A percentile compares a stretch with the other conserved stretches of the same genome.
Conservation (phyloP, 2,329 filamentous ascomycete species). For the Cladophialophora carrionii region DNA sequence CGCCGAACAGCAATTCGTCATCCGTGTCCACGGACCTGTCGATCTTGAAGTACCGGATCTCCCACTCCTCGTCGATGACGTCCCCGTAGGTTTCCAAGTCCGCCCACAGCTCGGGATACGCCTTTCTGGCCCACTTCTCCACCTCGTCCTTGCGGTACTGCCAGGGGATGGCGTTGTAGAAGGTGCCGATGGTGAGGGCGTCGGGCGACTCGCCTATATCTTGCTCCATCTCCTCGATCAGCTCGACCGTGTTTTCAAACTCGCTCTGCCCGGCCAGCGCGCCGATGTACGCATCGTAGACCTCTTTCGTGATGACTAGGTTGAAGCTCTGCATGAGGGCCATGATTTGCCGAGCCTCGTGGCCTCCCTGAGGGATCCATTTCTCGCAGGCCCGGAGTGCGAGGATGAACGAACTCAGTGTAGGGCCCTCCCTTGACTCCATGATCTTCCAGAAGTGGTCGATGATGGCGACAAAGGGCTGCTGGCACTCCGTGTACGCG, state of each 20-base stretch:
- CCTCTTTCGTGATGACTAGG: constrained; percentile 70
- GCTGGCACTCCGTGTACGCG: constrained; percentile 73
- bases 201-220: constrained; percentile 70
- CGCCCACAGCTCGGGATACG: constrained; percentile 71
- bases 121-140: constrained; percentile 71
- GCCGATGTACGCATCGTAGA: constrained; percentile 77
- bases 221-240: constrained; percentile 68
- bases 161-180: constrained; percentile 74
- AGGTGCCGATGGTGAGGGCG: constrained; percentile 68
- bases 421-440: constrained; percentile 82
- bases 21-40: constrained; percentile 36
- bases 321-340: constrained; percentile 69
- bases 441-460: constrained; percentile 82
- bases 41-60: constrained; percentile 39
- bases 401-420: constrained; percentile 76
- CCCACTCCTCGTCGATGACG: constrained; percentile 39
- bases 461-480: constrained; percentile 65
- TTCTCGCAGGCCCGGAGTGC: constrained; percentile 78
- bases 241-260: constrained; percentile 67
- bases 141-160: constrained; percentile 69
- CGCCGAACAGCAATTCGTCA: constrained; percentile 34
- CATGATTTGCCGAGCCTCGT: constrained; percentile 58
- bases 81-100: constrained; percentile 56
- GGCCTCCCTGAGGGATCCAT: constrained; percentile 49
- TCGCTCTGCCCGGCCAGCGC: constrained; percentile 74